These are phyloP conservation scores for Daldinia loculata DNA, from an alignment of 495 filamentous ascomycete species.

Conservation along the genomic window DNA sequence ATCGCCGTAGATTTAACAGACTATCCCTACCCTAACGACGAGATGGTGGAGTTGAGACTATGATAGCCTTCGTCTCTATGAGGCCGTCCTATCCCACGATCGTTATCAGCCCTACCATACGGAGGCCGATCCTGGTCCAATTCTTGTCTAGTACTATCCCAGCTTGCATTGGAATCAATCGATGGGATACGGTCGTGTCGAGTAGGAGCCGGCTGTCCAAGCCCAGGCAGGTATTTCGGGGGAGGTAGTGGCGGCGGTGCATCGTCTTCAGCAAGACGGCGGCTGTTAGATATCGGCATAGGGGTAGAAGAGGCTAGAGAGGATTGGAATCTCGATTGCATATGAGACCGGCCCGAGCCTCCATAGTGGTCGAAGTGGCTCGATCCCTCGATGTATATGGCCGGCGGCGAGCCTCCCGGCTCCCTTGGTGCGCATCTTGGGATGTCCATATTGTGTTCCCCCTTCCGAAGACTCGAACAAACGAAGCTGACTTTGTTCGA, in stretches of 20 bases:
- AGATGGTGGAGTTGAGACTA: slow-evolving; percentile 46
- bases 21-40: slow-evolving; percentile 42
- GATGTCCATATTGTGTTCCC: slow-evolving; percentile 62
- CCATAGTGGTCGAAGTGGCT: slow-evolving; percentile 59
- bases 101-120: slow-evolving; percentile 42
- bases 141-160: slow-evolving; percentile 41
- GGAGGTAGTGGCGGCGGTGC: slow-evolving; percentile 63
- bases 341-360: slow-evolving; percentile 57
- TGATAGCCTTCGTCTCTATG: slow-evolving; percentile 47
- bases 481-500: slow-evolving; percentile 36
- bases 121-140: slow-evolving; percentile 32
- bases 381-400: slow-evolving; percentile 63
- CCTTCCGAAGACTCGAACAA: slow-evolving; percentile 32
- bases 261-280: slow-evolving; percentile 47
- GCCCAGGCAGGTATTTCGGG: slow-evolving; percentile 51
- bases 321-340: slow-evolving; percentile 56
- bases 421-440: slow-evolving; percentile 53
- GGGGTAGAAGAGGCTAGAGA: slow-evolving; percentile 53
- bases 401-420: slow-evolving; percentile 52
- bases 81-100: slow-evolving; percentile 30
- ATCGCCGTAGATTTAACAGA: slow-evolving; percentile 1
- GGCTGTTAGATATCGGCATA: slow-evolving; percentile 57
- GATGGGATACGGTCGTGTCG: slow-evolving; percentile 42
- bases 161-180: slow-evolving; percentile 43
- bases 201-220: slow-evolving; percentile 36